phyloP scores from a whole-genome alignment of 2,329 filamentous ascomycete species.

The Coleophoma cylindrospora region DNA sequence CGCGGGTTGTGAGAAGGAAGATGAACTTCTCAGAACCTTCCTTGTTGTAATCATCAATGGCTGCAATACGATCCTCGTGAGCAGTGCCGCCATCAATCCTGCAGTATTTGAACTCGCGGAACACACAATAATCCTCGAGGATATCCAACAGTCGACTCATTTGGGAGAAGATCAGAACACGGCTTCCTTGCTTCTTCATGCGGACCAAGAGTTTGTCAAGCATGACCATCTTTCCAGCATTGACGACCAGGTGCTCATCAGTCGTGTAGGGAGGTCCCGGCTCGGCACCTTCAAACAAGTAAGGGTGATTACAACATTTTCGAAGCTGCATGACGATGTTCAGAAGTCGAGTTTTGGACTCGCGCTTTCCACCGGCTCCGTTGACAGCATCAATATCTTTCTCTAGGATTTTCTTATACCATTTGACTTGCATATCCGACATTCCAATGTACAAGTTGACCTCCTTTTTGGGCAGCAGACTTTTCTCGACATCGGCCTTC shows the following conservation, averaged over 20 bases:
- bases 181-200: constrained; percentile 80
- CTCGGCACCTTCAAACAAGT: constrained; percentile 95
- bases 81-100: constrained; percentile 95
- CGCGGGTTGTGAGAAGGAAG: constrained; percentile 91
- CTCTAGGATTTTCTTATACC: constrained; percentile 98
- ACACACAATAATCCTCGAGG: constrained; percentile 95
- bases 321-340: constrained; percentile 99
- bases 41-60: constrained; percentile 98
- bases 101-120: constrained; percentile 91
- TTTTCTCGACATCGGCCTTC: constrained; percentile 98
- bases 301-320: constrained; percentile 98
- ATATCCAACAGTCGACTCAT: constrained; percentile 98
- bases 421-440: constrained; percentile 98
- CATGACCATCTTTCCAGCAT: constrained; percentile 96
- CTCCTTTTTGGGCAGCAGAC: constrained; percentile 93
- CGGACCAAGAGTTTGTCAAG: constrained; percentile 85
- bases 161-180: constrained; percentile 98
- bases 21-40: constrained; percentile 93
- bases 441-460: constrained; percentile 96
- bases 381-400: constrained; percentile 99
- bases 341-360: constrained; percentile 92
- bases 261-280: constrained; percentile 97
- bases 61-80: constrained; percentile 94
- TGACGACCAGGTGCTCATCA: constrained; percentile 90
- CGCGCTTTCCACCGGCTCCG: constrained; percentile 89